Conservation (phyloP, 176 grass and related monocot genomes). For the Aegilops bicornis region DNA sequence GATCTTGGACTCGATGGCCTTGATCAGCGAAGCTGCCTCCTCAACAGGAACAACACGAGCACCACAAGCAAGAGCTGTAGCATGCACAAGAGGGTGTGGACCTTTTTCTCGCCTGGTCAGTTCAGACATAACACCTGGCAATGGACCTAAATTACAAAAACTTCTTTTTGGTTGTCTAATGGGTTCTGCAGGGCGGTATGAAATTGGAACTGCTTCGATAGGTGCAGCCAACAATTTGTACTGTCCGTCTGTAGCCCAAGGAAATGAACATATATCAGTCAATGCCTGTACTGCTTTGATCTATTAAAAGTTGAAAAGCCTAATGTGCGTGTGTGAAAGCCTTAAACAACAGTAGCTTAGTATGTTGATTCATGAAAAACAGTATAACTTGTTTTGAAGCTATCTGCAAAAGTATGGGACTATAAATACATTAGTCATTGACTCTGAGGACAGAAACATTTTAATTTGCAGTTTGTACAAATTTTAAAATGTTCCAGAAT, state of each 20-base stretch:
- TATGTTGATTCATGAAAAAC: not conserved
- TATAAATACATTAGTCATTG: not conserved
- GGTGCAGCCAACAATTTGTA: slow-evolving; percentile 45
- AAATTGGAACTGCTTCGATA: slow-evolving; percentile 78
- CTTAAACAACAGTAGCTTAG: not conserved
- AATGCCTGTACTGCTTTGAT: not conserved
- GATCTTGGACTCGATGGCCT: slow-evolving; percentile 75
- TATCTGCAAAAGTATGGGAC: not conserved
- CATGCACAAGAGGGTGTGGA: slow-evolving; percentile 57
- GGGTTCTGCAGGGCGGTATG: slow-evolving; percentile 57
- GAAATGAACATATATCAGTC: slow-evolving; percentile 29
- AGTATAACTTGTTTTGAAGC: not conserved
- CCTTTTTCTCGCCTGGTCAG: slow-evolving; percentile 26
- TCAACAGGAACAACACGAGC: slow-evolving; percentile 62
- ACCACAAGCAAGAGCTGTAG: slow-evolving; percentile 83
- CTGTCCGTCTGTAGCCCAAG: slow-evolving; percentile 36
- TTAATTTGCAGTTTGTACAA: not conserved
- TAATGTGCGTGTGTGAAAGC: not conserved
- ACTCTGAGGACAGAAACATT: not conserved
- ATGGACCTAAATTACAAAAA: slow-evolving; percentile 23
- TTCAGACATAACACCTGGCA: slow-evolving; percentile 23
- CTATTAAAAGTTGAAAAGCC: slow-evolving; percentile 15
- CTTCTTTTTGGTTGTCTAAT: slow-evolving; percentile 26
- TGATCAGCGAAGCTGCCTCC: slow-evolving; percentile 60
- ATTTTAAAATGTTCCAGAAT: not conserved